Base-by-base conservation (phyloP, 495 filamentous ascomycete species). In the Venustampulla echinocandica region DNA sequence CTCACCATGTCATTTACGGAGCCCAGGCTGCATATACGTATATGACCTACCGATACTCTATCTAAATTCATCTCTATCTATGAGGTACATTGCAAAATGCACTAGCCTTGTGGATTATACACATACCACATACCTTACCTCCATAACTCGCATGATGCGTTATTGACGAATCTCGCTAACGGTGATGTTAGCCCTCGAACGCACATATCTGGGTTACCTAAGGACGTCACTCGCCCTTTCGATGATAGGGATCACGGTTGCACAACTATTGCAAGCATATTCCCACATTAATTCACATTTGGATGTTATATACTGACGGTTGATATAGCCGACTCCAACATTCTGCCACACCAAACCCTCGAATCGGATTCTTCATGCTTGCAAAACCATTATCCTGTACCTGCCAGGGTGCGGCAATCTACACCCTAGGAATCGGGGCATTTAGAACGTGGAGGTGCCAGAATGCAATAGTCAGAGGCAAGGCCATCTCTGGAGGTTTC, bases 181-280 rank as follows among this genome's bases (percentile, higher is more conserved):
- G 15, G 9, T 49, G 10, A 30, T 30, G 18, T 19, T 21, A 90
- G 87, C 85, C 22, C 70, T 87, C 20, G 84, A 92, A 63, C 70
- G 84, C 47, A 92, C 84, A 25, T 90, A 84, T 59, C 77, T 90
- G 35, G 79, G 71, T 40, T 90, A 89, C 63, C 70, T 87, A 33
- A 80, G 85, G 41, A 88, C 84, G 6, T 84, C 83, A 0, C 61
- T 84, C 19, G 67, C 76, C 5, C 65, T 90, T 18, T 74, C 84
- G 4, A 81, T 89, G 63, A 67, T 80, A 42, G 77, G 80, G 34
- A 75, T 81, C 4, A 55, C 80, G 19, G 69, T 83, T 28, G 77
- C 84, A 0, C 84, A 90, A 57, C 73, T 88, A 4, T 84, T 82
- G 54, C 37, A 50, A 49, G 56, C 28, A 23, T 10, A n/a, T 69